These are phyloP conservation scores for Pythium volutum DNA, from an alignment of 352 stramenopile genomes.

Conservation along the genomic window DNA sequence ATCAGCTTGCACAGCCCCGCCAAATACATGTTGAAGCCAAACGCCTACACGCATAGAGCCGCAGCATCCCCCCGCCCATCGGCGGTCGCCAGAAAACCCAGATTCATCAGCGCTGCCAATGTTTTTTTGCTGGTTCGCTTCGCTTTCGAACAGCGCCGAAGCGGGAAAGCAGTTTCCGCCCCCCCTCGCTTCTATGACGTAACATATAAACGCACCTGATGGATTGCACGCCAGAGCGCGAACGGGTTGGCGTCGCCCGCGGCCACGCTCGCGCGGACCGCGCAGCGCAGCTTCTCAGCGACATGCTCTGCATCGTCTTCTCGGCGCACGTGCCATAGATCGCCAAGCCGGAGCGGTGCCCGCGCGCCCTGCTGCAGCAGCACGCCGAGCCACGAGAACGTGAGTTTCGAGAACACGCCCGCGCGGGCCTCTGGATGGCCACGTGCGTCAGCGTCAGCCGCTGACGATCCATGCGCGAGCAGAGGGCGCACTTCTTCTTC, in stretches of 20 bases:
- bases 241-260: constrained; percentile 16
- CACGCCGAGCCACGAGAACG: constrained; percentile 38
- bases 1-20: constrained; percentile 90
- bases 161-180: not conserved
- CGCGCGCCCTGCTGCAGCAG: constrained; percentile 35
- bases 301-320: constrained; percentile 35
- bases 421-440: constrained; percentile 16
- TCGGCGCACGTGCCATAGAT: constrained; percentile 41
- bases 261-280: constrained; percentile 8
- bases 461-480: constrained; percentile 1
- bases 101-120: not conserved
- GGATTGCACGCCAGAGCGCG: constrained; percentile 45
- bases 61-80: not conserved
- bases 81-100: not conserved
- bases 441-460: not conserved
- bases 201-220: constrained; percentile 18
- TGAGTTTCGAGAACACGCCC: constrained; percentile 12
- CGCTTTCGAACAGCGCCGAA: not conserved
- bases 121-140: too few species aligned
- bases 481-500: constrained; percentile 9
- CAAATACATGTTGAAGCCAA: constrained; percentile 88
- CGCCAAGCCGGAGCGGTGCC: constrained; percentile 32
- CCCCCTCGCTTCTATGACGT: not conserved
- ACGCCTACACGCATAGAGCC: constrained; percentile 37
- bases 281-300: constrained; percentile 28